Conservation (phyloP, 2,329 filamentous ascomycete species). For the Clonostachys byssicola region DNA sequence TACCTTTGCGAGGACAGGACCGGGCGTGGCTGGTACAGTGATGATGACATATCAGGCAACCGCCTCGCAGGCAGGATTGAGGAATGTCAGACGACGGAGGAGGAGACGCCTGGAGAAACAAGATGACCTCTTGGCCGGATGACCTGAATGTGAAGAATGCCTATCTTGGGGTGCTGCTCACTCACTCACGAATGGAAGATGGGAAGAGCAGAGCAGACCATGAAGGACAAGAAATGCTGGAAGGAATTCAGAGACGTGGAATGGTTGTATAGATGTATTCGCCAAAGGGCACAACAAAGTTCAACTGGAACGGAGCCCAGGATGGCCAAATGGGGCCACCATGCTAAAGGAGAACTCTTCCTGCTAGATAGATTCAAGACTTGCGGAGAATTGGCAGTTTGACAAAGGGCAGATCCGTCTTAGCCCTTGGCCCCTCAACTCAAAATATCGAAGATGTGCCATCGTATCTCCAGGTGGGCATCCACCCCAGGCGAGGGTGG, state of each 20-base stretch:
- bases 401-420: no score
- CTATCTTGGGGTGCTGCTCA: not conserved
- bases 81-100: no score
- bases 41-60: slow-evolving; percentile 23
- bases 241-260: slow-evolving; percentile 36
- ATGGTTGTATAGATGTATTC: slow-evolving; percentile 36
- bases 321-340: no score
- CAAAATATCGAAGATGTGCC: no score
- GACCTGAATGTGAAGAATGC: not conserved
- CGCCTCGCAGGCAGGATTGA: no score
- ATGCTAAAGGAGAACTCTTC: no score
- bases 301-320: slow-evolving; percentile 28
- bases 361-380: no score
- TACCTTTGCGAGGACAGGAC: slow-evolving; percentile 47
- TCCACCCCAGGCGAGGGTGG: no score
- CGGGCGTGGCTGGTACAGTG: slow-evolving; percentile 35
- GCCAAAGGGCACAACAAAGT: slow-evolving; percentile 19
- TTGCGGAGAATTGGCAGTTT: no score
- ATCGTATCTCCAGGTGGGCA: no score
- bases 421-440: no score
- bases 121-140: not conserved
- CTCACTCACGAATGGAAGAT: slow-evolving; percentile 7
- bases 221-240: slow-evolving; percentile 26
- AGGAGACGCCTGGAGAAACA: no score
- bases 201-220: slow-evolving; percentile 12